Base-by-base conservation (phyloP, 1,284 basidiomycete genomes). In the Apiotrichum brassicae region DNA sequence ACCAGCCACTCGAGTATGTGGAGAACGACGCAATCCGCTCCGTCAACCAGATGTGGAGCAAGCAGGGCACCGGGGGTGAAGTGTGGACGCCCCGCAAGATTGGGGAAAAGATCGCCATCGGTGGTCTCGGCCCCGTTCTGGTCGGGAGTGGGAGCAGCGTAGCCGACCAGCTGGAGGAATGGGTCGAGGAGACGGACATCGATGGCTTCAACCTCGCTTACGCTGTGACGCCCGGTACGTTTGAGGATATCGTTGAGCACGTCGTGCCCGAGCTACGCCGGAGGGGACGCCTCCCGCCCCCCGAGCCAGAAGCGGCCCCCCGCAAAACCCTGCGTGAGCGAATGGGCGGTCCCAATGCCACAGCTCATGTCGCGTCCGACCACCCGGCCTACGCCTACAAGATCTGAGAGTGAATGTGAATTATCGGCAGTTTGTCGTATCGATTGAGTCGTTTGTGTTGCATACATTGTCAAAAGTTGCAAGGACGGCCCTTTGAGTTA, bases 201-300 rank as follows among this genome's bases (percentile, higher is more conserved):
- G 54, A 56, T 36, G 54, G 54, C 25, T 56, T 49, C 54, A 56
- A 56, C 44, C 43, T 56, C 24, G 49, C 47, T 11, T 51, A 56
- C 46, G 49, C 49, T 14, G 46, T 48, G 6, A 48, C 49, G 4
- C 49, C 49, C 2, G 46, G 43, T 18, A 51, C 54, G 16, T 51
- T 56, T 25, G 54, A 56, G 40, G 54, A 56, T 19, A 49, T 56
- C 28, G 37, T 56, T 22, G 44, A 46, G 39, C 41, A 46, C 35
- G 43, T 56, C 39, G 47, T 56, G 4, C 54, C 54, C 7, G 54
- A 56, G 43, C 47, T 56, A 3, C 34, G 52, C 4, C 5, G 25
- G 11, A 30, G 48, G 3, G 52, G 52, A 4, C 40, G 52, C 2
- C 44, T 54, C 12, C 48, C 49, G 9, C 30, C 36, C 8, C 36